Evolutionary conservation across 2,329 filamentous ascomycete species (phyloP), one percentile per base, ranked within the genome.

Genomic region (Myriangium duriaei): DNA sequence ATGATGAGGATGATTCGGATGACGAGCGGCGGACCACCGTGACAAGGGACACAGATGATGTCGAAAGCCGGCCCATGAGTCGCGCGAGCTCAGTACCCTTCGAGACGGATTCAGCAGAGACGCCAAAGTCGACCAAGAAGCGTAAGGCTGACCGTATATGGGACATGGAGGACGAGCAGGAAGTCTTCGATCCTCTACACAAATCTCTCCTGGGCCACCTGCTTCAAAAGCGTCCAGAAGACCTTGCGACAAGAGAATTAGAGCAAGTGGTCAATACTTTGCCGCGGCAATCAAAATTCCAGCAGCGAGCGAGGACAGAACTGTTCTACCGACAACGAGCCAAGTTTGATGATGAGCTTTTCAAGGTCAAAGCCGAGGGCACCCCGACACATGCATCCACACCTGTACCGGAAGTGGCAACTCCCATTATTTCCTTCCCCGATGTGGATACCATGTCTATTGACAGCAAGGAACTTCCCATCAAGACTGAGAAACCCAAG

Each of bases 271-370:
- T 68, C 57, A 53, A 64, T 57, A 51, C 81, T 62, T 56, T 73
- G 17, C 19, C 29, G 4, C 28, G 28, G 19, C 30, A 32, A 17
- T 61, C 58, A 26, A 69, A 67, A n/a, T 91, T 93, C 57, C 76
- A 81, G 46, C 91, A 88, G 58, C 68, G 84, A 28, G 73, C 81
- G 28, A 64, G 76, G 31, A 76, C 79, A 26, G 71, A 82, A 13
- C 73, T 81, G 41, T 71, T 72, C 39, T 72, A 79, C 32, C 74
- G 81, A 35, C 91, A 93, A 58, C 76, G 83, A 34, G 81, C 79
- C 50, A 88, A 86, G 63, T 85, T 84, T 54, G 82, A 87, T 41
- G 82, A 88, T 49, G 81, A 85, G 49, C 66, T 88, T 4, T 86
- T 86, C 52, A 76, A 74, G 11, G 65, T 81, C 31, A 72, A 69